A percentile compares a stretch with the other conserved stretches of the same genome.
phyloP scores from a whole-genome alignment of 1,284 basidiomycete genomes.

The Rhodotorula mucilaginosa region DNA sequence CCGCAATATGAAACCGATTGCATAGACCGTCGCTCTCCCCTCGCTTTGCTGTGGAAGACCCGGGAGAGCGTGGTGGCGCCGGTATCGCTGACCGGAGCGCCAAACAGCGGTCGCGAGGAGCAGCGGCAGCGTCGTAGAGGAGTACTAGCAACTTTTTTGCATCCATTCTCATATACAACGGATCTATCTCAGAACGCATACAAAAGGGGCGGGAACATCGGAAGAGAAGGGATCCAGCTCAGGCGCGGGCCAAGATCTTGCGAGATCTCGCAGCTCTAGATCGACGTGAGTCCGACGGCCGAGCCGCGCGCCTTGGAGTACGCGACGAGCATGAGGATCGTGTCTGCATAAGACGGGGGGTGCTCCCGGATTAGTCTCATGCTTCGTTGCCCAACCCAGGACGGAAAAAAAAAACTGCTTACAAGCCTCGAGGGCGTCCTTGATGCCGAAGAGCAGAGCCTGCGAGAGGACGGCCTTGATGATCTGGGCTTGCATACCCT shows the following conservation, averaged over 20 bases:
- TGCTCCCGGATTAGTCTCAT: too few relatives aligned
- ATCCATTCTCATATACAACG: too few relatives aligned
- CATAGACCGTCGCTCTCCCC: too few relatives aligned
- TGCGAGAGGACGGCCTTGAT: conserved; percentile 83
- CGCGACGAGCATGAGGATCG: conserved; percentile 35
- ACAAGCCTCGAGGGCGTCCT: conserved; percentile 43
- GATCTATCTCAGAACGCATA: neutral
- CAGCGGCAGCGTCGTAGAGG: too few relatives aligned
- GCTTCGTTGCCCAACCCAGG: too few relatives aligned
- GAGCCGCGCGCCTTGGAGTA: conserved; percentile 23
- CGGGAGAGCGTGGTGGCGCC: too few relatives aligned
- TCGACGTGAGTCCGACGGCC: conserved; percentile 29
- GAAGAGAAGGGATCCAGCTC: neutral
- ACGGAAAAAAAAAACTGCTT: neutral
- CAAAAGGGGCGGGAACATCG: neutral
- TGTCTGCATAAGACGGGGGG: neutral
- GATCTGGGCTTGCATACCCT: conserved; percentile 88
- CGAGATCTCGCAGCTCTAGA: conserved; percentile 1
- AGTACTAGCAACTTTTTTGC: too few relatives aligned
- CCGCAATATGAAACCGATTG: too few relatives aligned
- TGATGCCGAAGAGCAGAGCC: conserved; percentile 51
- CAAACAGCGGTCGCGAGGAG: too few relatives aligned
- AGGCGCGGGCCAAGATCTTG: too few relatives aligned
- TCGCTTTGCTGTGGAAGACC: too few relatives aligned
- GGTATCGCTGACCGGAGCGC: too few relatives aligned